These are phyloP conservation scores for Bryoglossum gracile DNA, from an alignment of 495 filamentous ascomycete genomes.

Conservation along the genomic window DNA sequence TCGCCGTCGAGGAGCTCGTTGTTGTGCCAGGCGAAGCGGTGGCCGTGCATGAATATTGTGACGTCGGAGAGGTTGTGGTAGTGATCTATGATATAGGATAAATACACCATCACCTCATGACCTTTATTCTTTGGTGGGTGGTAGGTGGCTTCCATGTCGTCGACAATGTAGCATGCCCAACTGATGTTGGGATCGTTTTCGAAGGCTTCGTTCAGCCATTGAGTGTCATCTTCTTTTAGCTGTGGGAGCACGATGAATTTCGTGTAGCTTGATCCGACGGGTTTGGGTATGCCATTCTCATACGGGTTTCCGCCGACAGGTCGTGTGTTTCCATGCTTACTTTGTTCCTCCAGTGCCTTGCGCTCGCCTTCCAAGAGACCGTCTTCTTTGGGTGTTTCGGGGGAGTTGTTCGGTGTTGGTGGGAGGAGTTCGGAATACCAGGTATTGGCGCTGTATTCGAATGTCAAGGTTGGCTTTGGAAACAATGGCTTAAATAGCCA, in stretches of 20 bases:
- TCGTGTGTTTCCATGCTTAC: background rate
- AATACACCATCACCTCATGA: constrained; percentile 56
- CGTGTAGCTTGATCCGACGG: constrained; percentile 37
- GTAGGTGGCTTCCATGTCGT: constrained; percentile 33
- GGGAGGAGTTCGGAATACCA: too few relatives aligned
- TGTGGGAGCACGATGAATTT: constrained; percentile 52
- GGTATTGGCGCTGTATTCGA: too few relatives aligned
- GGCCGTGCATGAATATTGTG: constrained; percentile 55
- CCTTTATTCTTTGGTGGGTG: constrained; percentile 50
- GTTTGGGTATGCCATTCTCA: constrained; percentile 35
- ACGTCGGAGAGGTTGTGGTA: constrained; percentile 53
- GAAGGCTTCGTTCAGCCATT: constrained; percentile 45
- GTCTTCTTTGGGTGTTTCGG: background rate
- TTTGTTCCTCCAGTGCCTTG: background rate
- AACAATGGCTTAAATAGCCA: constrained; percentile 7
- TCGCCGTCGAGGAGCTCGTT: constrained; percentile 45
- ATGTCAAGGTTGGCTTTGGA: background rate
- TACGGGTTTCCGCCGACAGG: background rate
- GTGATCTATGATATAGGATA: constrained; percentile 57
- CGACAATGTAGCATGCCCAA: constrained; percentile 36
- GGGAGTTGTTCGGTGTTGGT: too few relatives aligned
- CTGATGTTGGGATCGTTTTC: constrained; percentile 13
- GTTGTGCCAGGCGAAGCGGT: constrained; percentile 60
- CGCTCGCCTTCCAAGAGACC: background rate
- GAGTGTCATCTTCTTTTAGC: constrained; percentile 44